Conservation (phyloP, 345 rosid genomes). For the rapeseed (Brassica napus) region Da-Ae NC_063447.1:8600001-8600500, state of each 20-base stretch:
- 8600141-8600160: not conserved
- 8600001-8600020: too few relatives aligned
- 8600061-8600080: too few relatives aligned
- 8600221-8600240: slow-evolving; percentile 44
- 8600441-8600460: slow-evolving; percentile 37
- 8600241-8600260: slow-evolving; percentile 51
- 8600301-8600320: slow-evolving; percentile 59
- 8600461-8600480: slow-evolving; percentile 26
- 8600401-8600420: slow-evolving; percentile 30
- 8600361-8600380: not conserved
- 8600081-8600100: too few relatives aligned
- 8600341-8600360: not conserved
- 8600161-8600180: slow-evolving; percentile 43
- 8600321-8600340: slow-evolving; percentile 46
- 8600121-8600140: not conserved
- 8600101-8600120: too few relatives aligned
- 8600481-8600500: slow-evolving; percentile 43
- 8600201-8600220: slow-evolving; percentile 37
- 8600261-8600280: slow-evolving; percentile 42
- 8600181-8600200: slow-evolving; percentile 51
- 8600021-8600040: too few relatives aligned
- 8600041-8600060: too few relatives aligned
- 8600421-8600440: slow-evolving; percentile 32
- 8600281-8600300: slow-evolving; percentile 73
- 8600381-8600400: slow-evolving; percentile 14